These are phyloP conservation scores for Coniella vitis DNA, from an alignment of 2,329 filamentous ascomycete species.

Conservation along the genomic window DNA sequence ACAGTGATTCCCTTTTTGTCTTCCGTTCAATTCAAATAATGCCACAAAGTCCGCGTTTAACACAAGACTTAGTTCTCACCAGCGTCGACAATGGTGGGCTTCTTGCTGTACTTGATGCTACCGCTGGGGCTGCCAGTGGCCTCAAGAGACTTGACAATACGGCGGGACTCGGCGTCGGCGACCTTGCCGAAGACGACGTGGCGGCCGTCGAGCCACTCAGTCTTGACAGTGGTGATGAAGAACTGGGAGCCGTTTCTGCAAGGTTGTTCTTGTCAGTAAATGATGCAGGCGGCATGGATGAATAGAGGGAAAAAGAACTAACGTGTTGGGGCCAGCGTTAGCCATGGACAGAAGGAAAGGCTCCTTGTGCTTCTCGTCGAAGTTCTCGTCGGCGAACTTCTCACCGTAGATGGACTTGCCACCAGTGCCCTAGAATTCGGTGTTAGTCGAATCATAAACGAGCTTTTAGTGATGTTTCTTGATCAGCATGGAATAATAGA, in stretches of 20 bases:
- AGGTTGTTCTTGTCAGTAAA: conserved; percentile 24
- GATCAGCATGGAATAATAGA: background rate
- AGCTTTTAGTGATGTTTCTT: background rate
- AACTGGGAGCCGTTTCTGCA: conserved; percentile 95
- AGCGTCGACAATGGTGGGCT: conserved; percentile 50
- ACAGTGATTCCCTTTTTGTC: background rate
- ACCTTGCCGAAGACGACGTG: conserved; percentile 85
- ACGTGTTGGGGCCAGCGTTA: conserved; percentile 92
- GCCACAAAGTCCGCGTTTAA: conserved; percentile 1
- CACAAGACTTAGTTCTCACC: conserved; percentile 40
- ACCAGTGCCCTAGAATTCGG: conserved; percentile 65
- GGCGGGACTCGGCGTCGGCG: conserved; percentile 39
- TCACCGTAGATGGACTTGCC: conserved; percentile 93
- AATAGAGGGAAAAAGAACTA: conserved; percentile 26
- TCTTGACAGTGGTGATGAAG: conserved; percentile 91
- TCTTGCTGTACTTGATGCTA: conserved; percentile 47
- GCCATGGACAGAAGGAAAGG: conserved; percentile 88
- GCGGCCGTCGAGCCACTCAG: conserved; percentile 75
- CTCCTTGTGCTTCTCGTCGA: conserved; percentile 63
- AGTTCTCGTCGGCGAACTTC: conserved; percentile 94
- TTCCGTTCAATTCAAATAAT: background rate
- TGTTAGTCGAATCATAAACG: background rate
- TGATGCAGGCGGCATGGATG: background rate
- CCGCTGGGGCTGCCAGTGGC: conserved; percentile 50
- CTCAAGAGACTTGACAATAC: conserved; percentile 55